A percentile compares a stretch with the other conserved stretches of the same genome.
phyloP scores from a whole-genome alignment of 2,329 filamentous ascomycete species.

The Nemania sp. region DNA sequence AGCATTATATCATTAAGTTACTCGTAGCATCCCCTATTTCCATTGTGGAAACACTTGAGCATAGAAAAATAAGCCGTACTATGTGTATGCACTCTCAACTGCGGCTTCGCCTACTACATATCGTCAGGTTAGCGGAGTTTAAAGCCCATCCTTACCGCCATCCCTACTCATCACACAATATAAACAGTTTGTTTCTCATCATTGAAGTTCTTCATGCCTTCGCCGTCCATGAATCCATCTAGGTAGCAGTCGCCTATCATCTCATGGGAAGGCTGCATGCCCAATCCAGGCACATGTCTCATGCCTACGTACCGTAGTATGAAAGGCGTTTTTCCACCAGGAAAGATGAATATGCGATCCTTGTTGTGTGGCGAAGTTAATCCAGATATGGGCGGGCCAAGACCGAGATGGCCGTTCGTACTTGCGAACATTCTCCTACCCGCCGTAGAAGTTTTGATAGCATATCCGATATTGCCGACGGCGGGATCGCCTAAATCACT shows the following conservation, averaged over 20 bases:
- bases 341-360: slow-evolving; percentile 30
- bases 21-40: no score
- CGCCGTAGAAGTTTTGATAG: slow-evolving; percentile 24
- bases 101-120: not conserved
- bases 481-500: not conserved
- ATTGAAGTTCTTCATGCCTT: slow-evolving; percentile 18
- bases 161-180: slow-evolving; percentile 12
- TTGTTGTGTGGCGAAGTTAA: not conserved
- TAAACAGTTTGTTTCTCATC: slow-evolving; percentile 28
- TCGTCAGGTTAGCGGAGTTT: not conserved
- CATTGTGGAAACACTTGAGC: no score
- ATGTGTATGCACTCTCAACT: not conserved
- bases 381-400: slow-evolving; percentile 17
- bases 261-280: slow-evolving; percentile 28
- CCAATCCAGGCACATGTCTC: slow-evolving; percentile 24
- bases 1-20: no score
- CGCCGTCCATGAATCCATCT: slow-evolving; percentile 26
- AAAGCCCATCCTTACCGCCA: not conserved
- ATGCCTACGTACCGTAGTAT: slow-evolving; percentile 26
- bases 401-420: slow-evolving; percentile 21
- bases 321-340: slow-evolving; percentile 27
- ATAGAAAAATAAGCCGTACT: no score
- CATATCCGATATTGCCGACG: slow-evolving; percentile 21
- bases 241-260: slow-evolving; percentile 29
- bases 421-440: slow-evolving; percentile 25